phyloP scores from a whole-genome alignment of 108 stramenopile genomes.

The Cyclotella cryptica region DNA sequence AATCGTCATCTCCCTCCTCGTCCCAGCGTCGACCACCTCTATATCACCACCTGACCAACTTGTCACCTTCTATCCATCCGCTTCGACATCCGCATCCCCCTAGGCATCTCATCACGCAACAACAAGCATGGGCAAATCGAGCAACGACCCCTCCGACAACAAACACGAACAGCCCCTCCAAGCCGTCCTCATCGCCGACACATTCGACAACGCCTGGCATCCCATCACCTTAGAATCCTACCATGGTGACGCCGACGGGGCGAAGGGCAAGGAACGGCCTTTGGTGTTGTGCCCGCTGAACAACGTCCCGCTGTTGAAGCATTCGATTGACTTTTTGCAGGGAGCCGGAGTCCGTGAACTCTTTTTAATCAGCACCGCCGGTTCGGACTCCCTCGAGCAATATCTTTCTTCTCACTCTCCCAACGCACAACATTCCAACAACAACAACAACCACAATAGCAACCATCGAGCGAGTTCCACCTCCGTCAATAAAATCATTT shows the following conservation, averaged over 20 bases:
- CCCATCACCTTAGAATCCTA: conserved; percentile 70
- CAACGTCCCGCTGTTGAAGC: conserved; percentile 93
- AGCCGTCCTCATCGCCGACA: conserved; percentile 92
- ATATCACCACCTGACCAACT: too few species aligned
- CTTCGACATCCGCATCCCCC: too few species aligned
- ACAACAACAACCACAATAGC: neutral
- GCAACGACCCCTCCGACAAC: conserved; percentile 56
- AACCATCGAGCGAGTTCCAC: neutral
- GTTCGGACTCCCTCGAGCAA: conserved; percentile 17
- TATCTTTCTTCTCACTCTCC: neutral
- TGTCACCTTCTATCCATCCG: too few species aligned
- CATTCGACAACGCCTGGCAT: conserved; percentile 83
- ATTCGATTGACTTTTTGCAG: conserved; percentile 93
- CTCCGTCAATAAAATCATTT: conserved; percentile 12
- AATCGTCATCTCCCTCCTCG: too few species aligned
- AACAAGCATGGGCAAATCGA: conserved; percentile 39
- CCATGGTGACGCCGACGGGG: conserved; percentile 2
- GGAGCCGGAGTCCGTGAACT: conserved; percentile 84
- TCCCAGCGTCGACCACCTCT: too few species aligned
- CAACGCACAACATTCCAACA: neutral
- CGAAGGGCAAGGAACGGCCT: conserved; percentile 28
- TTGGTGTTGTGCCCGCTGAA: conserved; percentile 91
- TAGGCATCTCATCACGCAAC: too few species aligned
- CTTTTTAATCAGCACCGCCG: conserved; percentile 58
- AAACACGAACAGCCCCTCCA: conserved; percentile 85